Conservation (phyloP, 192 early-diverging fungal genomes). For the Gamsiella multidivaricata region DNA sequence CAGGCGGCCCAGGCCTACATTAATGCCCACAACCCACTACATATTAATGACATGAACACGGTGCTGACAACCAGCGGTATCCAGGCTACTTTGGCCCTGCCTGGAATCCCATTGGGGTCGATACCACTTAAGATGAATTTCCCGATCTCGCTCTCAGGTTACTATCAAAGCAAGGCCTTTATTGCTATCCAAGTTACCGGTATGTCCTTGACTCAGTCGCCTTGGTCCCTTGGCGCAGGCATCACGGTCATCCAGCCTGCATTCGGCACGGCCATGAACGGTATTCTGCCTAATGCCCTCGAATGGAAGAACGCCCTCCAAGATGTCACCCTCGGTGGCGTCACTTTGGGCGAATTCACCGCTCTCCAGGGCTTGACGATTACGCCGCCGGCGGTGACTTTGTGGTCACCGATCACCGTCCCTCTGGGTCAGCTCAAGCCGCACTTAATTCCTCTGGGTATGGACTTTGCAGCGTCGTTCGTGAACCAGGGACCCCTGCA, state of each 20-base stretch:
- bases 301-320: constrained; percentile 38
- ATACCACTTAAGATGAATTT: constrained; percentile 46
- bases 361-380: constrained; percentile 18
- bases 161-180: constrained; percentile 19
- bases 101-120: constrained; percentile 26
- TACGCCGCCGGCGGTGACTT: constrained; percentile 23
- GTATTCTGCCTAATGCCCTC: constrained; percentile 27
- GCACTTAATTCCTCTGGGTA: constrained; percentile 28
- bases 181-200: constrained; percentile 30
- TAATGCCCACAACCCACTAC: constrained; percentile 44
- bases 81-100: constrained; percentile 19
- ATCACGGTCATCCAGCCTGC: constrained; percentile 19
- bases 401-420: constrained; percentile 40
- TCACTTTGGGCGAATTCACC: constrained; percentile 28
- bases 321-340: constrained; percentile 28
- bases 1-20: constrained; percentile 36
- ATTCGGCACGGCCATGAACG: constrained; percentile 17
- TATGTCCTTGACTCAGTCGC: constrained; percentile 21
- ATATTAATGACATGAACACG: constrained; percentile 39
- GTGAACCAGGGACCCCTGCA: constrained; percentile 26
- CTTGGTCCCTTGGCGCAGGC: constrained; percentile 28
- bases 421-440: constrained; percentile 25
- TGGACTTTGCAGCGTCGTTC: constrained; percentile 28
- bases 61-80: constrained; percentile 42
- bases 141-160: constrained; percentile 23